phyloP scores from a whole-genome alignment of 371 early-diverging fungal species.

The Capillidium rhysosporum region DNA sequence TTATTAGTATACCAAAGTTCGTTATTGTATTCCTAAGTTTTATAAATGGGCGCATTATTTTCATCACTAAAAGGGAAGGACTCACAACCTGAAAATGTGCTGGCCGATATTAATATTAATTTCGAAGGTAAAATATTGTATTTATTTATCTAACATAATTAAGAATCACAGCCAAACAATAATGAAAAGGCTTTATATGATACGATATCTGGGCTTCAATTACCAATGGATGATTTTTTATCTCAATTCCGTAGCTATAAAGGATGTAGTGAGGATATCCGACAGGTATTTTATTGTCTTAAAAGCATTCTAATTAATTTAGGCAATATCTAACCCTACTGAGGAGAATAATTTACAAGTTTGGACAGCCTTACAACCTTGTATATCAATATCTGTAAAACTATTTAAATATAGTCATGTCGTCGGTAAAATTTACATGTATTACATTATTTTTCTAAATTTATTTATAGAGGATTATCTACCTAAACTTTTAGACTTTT shows the following conservation, averaged over 20 bases:
- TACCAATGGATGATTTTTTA: neutral
- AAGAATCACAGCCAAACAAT: neutral
- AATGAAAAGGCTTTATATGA: neutral
- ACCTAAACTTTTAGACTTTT: neutral
- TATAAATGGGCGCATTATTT: neutral
- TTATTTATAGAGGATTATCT: neutral
- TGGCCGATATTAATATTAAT: neutral
- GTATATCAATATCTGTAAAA: neutral
- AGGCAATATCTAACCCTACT: slow-evolving; percentile 3
- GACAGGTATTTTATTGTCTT: neutral
- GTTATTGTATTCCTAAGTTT: no score
- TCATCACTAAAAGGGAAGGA: neutral
- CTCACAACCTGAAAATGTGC: neutral
- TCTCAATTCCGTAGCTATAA: neutral
- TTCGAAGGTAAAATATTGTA: neutral
- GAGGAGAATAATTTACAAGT: neutral
- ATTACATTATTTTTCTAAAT: neutral
- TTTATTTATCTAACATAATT: neutral
- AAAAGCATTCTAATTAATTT: neutral
- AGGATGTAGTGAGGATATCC: slow-evolving; percentile 4
- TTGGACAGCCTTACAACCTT: slow-evolving; percentile 4
- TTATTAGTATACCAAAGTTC: no score
- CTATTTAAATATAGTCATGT: neutral
- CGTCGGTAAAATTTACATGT: neutral
- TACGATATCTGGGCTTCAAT: neutral